A percentile compares a stretch with the other conserved stretches of the same genome.
These are phyloP conservation scores for Wakefieldia striispora DNA, from an alignment of 768 basidiomycete genomes.

Conservation along the genomic window DNA sequence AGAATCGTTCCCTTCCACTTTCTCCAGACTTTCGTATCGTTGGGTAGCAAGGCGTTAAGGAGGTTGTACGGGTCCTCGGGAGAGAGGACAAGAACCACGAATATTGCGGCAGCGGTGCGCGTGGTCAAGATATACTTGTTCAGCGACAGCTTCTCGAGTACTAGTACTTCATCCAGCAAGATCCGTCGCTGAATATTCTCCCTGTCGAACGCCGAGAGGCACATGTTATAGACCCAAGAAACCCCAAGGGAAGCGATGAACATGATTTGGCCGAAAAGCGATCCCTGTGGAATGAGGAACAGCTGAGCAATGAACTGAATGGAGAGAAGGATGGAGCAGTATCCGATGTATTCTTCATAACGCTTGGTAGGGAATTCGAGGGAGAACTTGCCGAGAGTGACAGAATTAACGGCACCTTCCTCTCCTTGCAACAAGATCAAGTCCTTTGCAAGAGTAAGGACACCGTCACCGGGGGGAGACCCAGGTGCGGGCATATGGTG, in stretches of 20 bases:
- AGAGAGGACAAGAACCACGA: constrained; percentile 18
- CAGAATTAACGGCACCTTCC: too few species aligned
- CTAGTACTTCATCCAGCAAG: constrained; percentile 23
- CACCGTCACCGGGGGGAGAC: constrained; percentile 31
- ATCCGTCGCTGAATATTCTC: constrained; percentile 27
- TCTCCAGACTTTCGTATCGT: constrained; percentile 31
- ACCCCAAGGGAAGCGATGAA: too few species aligned
- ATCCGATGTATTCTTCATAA: constrained; percentile 25
- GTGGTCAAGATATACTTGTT: constrained; percentile 28
- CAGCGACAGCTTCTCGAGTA: constrained; percentile 13
- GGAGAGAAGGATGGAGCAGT: constrained; percentile 31
- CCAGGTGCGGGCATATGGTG: constrained; percentile 25
- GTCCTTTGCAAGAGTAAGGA: constrained; percentile 23
- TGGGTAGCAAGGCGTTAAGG: constrained; percentile 24
- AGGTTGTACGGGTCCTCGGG: constrained; percentile 20
- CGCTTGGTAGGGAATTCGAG: constrained; percentile 26
- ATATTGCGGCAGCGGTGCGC: constrained; percentile 24
- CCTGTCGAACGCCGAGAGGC: too few species aligned
- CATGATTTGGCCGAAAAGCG: too few species aligned
- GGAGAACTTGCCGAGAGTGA: constrained; percentile 32
- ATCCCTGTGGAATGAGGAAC: too few species aligned
- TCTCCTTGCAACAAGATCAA: constrained; percentile 27
- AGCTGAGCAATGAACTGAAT: constrained; percentile 35
- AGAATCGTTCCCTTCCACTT: constrained; percentile 22
- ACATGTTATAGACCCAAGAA: too few species aligned